Base-by-base conservation (phyloP, 148 eudicot species). In the Rhododendron williamsianum region DNA sequence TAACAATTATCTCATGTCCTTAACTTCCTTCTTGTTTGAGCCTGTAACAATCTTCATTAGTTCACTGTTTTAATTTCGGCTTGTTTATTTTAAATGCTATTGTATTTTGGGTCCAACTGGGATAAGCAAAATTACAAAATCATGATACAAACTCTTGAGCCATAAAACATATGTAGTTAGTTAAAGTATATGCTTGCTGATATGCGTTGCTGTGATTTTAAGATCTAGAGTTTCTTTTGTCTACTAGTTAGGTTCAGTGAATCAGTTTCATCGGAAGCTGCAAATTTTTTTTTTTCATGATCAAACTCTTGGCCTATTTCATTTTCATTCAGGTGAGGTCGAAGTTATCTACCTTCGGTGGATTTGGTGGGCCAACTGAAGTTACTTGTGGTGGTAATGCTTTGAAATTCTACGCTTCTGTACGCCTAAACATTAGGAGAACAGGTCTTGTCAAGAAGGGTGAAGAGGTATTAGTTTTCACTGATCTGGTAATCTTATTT, bases 321-420 rank as follows among this genome's bases (percentile, higher is more conserved):
- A 21, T 76, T 85, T 76, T 81, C 65, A 16, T 87, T 30, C 89
- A 97, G 99, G 93, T 94, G 60, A 90, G 99, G 89, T 85, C 96
- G 83, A 95, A 95, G 85, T 90, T 95, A 25, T 87, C 92, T 80
- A 94, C 95, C 73, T 94, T 94, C 88, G 97, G 92, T 48, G 93
- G 96, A 87, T 95, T 91, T 88, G 94, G 92, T 89, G 99, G 95
- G 54, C 93, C 99, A 33, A 76, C 92, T 60, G 99, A 97, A 92
- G 94, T 95, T 76, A 95, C 99, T 56, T 97, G 99, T 88, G 99
- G 99, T 85, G 99, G 99, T 45, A 97, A 97, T 90, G 99, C 99
- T 87, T 90, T 97, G 92, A 97, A 97, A 86, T 97, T 97, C 85
- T 97, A 97, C 87, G 98, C 99, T 41, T 97, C 99, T 6, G 85